phyloP scores from a whole-genome alignment of 2,329 filamentous ascomycete genomes.

The Claviceps quebecensis region DNA sequence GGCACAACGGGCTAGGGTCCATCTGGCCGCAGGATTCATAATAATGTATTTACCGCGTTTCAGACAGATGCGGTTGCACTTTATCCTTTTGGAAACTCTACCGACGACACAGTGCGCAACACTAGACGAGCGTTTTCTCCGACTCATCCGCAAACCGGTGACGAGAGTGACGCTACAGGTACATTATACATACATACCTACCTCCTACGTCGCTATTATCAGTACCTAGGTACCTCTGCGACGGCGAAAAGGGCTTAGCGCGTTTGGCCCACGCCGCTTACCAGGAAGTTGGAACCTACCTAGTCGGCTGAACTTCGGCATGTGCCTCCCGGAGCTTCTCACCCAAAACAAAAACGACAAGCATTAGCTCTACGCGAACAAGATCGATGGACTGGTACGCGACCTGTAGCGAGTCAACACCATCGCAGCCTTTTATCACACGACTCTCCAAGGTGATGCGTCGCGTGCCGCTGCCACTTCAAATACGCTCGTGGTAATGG shows the following conservation, averaged over 20 bases:
- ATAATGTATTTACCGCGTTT: background rate
- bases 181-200: too few relatives aligned
- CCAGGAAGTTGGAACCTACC: background rate
- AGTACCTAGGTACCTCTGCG: too few relatives aligned
- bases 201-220: too few relatives aligned
- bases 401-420: slow-evolving; percentile 20
- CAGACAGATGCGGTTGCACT: background rate
- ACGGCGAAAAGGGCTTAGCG: background rate
- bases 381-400: slow-evolving; percentile 9
- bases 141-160: background rate
- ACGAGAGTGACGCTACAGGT: background rate
- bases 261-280: too few relatives aligned
- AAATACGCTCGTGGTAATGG: slow-evolving; percentile 50
- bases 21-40: background rate
- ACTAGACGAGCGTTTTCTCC: background rate
- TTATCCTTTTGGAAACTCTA: background rate
- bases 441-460: slow-evolving; percentile 21
- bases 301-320: slow-evolving; percentile 15
- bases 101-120: background rate
- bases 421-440: slow-evolving; percentile 9
- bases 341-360: slow-evolving; percentile 14
- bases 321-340: slow-evolving; percentile 7
- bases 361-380: slow-evolving; percentile 1
- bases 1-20: background rate
- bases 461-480: slow-evolving; percentile 23